Base-by-base conservation (phyloP, 371 early-diverging fungal species). In the Lichtheimia ramosa region DNA sequence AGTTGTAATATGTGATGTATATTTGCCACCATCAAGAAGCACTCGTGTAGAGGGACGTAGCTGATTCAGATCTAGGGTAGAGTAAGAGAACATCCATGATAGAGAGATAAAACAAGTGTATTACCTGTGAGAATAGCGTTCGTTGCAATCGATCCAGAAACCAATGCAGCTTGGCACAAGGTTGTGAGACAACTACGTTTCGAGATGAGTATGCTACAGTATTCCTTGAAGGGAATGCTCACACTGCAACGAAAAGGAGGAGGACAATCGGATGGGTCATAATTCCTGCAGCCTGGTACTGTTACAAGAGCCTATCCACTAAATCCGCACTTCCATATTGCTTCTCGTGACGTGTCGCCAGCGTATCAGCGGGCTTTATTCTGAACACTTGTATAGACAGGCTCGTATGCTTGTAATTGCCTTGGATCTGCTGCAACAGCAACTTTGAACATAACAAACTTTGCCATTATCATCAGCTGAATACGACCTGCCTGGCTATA, bases 21-120 rank as follows among this genome's bases (percentile, higher is more conserved):
- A 61, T 43, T 39, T 25, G 43, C 68, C 72, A 14, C 70, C 70
- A 55, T 66, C 62, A 10, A 72, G 56, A 1, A 52, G 46, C 13
- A 63, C 63, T 39, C 59, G 50, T 14, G 72, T 68, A 3, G 68
- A 49, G 23, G 72, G 64, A 34, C 58, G 21, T 27, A 68, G 24
- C 54, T 6, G 8, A 20, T 41, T 28, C 7, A 57, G 7, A 34
- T 68, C 68, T 68, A 28, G 13, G 23, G 24, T 25, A 8, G 10
- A 40, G 39, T 28, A 20, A 28, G 43, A n/a, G 21, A 15, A 28
- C 15, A 14, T 15, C 5, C 10, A 10, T 20, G 27, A 21, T 56
- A 13, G 20, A 21, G 39, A 34, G 28, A 43, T 28, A 21, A 27
- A 48, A 7, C 39, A 13, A 18, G 14, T 24, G 34, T 10, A 34